Evolutionary conservation across 1,284 basidiomycete genomes (phyloP).

Genomic region (Cerrena zonata): DNA sequence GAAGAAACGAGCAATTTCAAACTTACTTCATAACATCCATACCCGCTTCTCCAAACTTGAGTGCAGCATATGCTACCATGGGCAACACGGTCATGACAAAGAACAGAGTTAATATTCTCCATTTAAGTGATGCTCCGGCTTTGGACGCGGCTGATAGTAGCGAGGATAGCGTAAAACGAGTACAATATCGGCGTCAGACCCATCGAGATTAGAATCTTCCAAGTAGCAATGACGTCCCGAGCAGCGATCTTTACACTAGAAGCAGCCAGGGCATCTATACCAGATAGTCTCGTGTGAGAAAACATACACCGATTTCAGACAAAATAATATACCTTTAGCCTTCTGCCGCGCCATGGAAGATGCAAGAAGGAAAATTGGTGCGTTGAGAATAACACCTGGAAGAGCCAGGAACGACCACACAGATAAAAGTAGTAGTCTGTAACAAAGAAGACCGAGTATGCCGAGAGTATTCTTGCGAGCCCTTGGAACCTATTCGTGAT

Average conservation of each 20-base stretch:
- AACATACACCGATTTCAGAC: neutral
- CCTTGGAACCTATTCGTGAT: conserved; percentile 59
- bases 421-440: conserved; percentile 76
- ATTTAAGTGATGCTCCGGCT: conserved; percentile 57
- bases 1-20: neutral
- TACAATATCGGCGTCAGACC: conserved; percentile 89
- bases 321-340: conserved; percentile 68
- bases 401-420: conserved; percentile 86
- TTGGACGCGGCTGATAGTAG: conserved; percentile 77
- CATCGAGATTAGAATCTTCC: conserved; percentile 95
- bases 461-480: conserved; percentile 86
- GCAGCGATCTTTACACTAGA: conserved; percentile 95
- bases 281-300: conserved; percentile 4
- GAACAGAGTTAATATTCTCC: conserved; percentile 77
- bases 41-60: conserved; percentile 99
- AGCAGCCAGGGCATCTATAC: conserved; percentile 87
- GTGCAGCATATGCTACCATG: conserved; percentile 86
- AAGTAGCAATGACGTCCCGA: conserved; percentile 92
- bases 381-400: conserved; percentile 89
- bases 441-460: conserved; percentile 78
- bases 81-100: conserved; percentile 76
- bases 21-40: conserved; percentile 94
- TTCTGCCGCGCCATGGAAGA: conserved; percentile 85
- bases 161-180: conserved; percentile 75
- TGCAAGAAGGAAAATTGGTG: conserved; percentile 91